Evolutionary conservation across 2,329 filamentous ascomycete species (phyloP), one percentile per base, ranked within the genome.

Genomic region (Alternaria tenuissima): DNA sequence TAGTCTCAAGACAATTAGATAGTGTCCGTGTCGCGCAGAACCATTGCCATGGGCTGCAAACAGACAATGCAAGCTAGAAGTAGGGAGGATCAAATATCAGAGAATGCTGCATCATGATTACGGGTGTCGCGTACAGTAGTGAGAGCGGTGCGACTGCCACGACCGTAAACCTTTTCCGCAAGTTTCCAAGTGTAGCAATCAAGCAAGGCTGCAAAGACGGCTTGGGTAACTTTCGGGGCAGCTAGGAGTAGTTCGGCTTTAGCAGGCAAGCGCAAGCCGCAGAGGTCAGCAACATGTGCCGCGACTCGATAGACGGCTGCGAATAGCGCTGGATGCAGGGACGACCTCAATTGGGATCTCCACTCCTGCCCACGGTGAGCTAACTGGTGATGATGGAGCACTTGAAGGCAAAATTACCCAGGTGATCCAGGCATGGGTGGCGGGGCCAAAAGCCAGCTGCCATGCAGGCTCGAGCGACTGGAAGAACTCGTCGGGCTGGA

Each of bases 401-500:
- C 14, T 52, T 18, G 28, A 51, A 55, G 61, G 64, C 44, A 61
- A 36, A 66, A 86, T 73, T 84, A 96, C 94, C 95, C 95, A 99
- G 64, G 95, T 99, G 72, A 97, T 85, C 92, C 94, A 99, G 28
- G 94, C 92, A 63, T 91, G 91, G 78, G 89, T 91, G 14, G 84
- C 77, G 3, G 82, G 74, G 22, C 94, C 94, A 83, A 97, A 97
- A 3, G 91, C 91, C 56, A 95, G 85, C 71, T 89, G 84, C 94
- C 94, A 98, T 67, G 95, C 95, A 54, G 95, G 94, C 81, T 99
- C 95, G 44, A 98, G 86, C 1, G 93, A 91, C 76, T 99, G 95
- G 74, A 95, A 99, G 82, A 92, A 98, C 79, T 99, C 95, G 82
- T 99, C 95, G 28, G 95, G 95, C 79, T 99, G 95, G 81, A 99